Percentiles rank a stretch among this genome's conserved stretches.
Conservation (phyloP, 176 grass and related monocot species). For the Oropetium thomaeum region DNA sequence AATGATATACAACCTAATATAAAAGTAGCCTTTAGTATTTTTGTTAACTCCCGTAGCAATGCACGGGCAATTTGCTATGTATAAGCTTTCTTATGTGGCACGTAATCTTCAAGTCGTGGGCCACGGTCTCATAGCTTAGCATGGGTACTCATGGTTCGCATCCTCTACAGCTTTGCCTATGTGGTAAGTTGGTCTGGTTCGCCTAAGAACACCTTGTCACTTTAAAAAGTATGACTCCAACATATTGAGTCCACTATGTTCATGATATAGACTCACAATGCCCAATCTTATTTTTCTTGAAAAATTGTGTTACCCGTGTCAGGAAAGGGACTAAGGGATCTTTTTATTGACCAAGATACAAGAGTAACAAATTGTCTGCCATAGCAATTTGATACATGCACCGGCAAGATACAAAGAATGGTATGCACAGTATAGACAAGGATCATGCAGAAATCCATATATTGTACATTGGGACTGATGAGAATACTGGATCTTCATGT, state of each 20-base stretch:
- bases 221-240: not conserved
- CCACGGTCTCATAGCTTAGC: too few species aligned
- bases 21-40: too few species aligned
- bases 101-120: too few species aligned
- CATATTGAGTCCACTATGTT: not conserved
- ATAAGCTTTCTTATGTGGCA: too few species aligned
- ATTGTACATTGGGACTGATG: not conserved
- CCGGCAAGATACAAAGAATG: not conserved
- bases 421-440: not conserved
- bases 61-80: too few species aligned
- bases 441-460: not conserved
- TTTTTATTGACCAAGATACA: not conserved
- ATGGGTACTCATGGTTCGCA: too few species aligned
- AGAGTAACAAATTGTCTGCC: not conserved
- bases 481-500: not conserved
- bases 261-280: not conserved
- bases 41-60: too few species aligned
- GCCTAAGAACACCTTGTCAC: too few species aligned
- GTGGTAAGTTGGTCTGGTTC: too few species aligned
- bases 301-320: not conserved
- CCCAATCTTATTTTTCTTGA: not conserved
- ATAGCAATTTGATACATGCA: not conserved
- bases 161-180: too few species aligned
- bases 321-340: not conserved
- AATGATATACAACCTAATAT: too few species aligned